Percentiles rank a stretch among this genome's conserved stretches.
These are phyloP conservation scores for Flaveria floridana DNA, from an alignment of 140 eudicot genomes.

Conservation along the genomic window DNA sequence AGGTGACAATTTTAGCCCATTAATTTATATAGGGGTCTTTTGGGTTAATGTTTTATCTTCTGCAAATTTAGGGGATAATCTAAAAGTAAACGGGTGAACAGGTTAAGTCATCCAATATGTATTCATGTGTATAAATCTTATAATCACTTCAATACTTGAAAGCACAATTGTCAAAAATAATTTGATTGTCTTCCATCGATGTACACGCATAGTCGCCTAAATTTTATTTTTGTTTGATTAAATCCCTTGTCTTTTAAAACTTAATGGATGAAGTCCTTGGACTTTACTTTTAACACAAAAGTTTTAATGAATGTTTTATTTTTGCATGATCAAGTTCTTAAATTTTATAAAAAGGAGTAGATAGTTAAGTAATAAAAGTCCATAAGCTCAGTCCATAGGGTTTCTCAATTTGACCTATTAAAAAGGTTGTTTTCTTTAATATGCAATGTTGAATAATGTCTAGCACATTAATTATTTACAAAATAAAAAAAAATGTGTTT, in stretches of 20 bases:
- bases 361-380: neutral
- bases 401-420: neutral
- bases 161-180: neutral
- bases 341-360: neutral
- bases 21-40: neutral
- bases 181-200: neutral
- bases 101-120: neutral
- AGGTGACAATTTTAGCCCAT: neutral
- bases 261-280: neutral
- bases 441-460: neutral
- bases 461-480: neutral
- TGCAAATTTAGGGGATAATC: neutral
- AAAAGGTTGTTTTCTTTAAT: neutral
- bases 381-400: neutral
- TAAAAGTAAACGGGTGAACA: neutral
- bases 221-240: neutral
- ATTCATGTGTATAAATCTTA: neutral
- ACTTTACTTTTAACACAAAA: neutral
- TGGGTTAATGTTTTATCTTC: conserved; percentile 3
- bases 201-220: neutral
- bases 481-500: conserved; percentile 6
- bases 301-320: neutral
- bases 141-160: neutral
- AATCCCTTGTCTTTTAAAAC: neutral
- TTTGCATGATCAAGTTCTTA: neutral